phyloP scores from a whole-genome alignment of 2,329 filamentous ascomycete genomes.

The Hypomyces perniciosus region DNA sequence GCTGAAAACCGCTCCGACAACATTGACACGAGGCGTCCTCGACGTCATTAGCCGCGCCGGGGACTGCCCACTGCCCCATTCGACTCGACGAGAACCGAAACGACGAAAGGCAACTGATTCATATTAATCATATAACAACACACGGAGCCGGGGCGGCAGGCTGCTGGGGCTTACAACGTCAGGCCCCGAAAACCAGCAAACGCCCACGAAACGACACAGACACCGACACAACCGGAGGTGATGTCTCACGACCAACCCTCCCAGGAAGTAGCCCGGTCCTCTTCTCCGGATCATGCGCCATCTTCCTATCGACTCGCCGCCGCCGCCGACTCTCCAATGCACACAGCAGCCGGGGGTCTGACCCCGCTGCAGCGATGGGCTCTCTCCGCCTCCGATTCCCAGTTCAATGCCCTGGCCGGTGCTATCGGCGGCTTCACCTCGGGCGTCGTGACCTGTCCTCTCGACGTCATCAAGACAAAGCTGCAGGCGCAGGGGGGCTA shows the following conservation, averaged over 20 bases:
- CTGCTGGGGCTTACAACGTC: not conserved
- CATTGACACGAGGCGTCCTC: slow-evolving; percentile 4
- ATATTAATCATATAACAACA: not conserved
- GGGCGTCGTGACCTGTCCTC: slow-evolving; percentile 88
- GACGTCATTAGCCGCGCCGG: slow-evolving; percentile 3
- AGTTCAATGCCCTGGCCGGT: slow-evolving; percentile 79
- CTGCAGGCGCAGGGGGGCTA: slow-evolving; percentile 92
- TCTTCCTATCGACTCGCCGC: slow-evolving; percentile 29
- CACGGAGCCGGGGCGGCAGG: not conserved
- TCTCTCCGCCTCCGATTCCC: slow-evolving; percentile 49
- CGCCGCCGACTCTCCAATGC: slow-evolving; percentile 27
- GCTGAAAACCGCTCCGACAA: not conserved
- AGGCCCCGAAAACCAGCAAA: not conserved
- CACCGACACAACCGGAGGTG: slow-evolving; percentile 21
- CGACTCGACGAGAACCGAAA: not conserved
- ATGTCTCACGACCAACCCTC: slow-evolving; percentile 49
- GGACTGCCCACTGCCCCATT: not conserved
- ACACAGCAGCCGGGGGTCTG: slow-evolving; percentile 22
- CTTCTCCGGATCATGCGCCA: slow-evolving; percentile 32
- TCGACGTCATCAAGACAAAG: slow-evolving; percentile 99
- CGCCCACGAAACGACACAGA: not conserved
- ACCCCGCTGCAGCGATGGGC: slow-evolving; percentile 52
- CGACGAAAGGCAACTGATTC: not conserved
- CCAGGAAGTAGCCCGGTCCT: slow-evolving; percentile 24
- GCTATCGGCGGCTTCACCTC: slow-evolving; percentile 88